A percentile compares a stretch with the other conserved stretches of the same genome.
Conservation (phyloP, 768 basidiomycete species). For the Lentinula boryana region DNA sequence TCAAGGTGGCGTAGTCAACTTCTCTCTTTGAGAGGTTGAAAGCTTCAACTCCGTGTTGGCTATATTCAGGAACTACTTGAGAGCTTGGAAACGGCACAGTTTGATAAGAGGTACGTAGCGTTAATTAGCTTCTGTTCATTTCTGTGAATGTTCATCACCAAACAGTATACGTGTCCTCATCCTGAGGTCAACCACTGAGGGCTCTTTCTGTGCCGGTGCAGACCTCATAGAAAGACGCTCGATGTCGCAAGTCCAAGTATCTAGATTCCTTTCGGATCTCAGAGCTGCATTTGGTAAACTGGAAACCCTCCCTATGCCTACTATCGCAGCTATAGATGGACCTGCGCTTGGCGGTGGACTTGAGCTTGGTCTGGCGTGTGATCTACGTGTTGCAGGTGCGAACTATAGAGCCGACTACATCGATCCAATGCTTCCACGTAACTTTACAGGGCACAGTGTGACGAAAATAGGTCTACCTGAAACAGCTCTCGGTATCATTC, state of each 20-base stretch:
- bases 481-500: conserved; percentile 73
- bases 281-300: conserved; percentile 66
- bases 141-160: conserved; percentile 1
- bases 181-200: conserved; percentile 70
- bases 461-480: conserved; percentile 89
- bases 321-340: conserved; percentile 89
- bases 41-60: conserved; percentile 7
- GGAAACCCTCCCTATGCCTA: conserved; percentile 82
- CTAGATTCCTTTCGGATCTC: conserved; percentile 72
- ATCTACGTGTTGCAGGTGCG: conserved; percentile 83
- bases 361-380: conserved; percentile 83
- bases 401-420: background rate
- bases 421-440: background rate
- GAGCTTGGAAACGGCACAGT: conserved; percentile 59
- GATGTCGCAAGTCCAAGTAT: conserved; percentile 72
- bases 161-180: conserved; percentile 72
- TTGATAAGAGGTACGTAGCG: conserved; percentile 46
- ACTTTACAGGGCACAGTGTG: conserved; percentile 47
- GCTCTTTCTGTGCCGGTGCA: conserved; percentile 88
- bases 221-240: conserved; percentile 81
- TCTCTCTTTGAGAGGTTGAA: background rate
- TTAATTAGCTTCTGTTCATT: background rate
- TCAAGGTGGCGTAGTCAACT: conserved; percentile 41
- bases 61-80: conserved; percentile 59
- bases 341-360: conserved; percentile 92